Base-by-base conservation (phyloP, 345 rosid genomes). In the Eucalyptus urophylla region DNA sequence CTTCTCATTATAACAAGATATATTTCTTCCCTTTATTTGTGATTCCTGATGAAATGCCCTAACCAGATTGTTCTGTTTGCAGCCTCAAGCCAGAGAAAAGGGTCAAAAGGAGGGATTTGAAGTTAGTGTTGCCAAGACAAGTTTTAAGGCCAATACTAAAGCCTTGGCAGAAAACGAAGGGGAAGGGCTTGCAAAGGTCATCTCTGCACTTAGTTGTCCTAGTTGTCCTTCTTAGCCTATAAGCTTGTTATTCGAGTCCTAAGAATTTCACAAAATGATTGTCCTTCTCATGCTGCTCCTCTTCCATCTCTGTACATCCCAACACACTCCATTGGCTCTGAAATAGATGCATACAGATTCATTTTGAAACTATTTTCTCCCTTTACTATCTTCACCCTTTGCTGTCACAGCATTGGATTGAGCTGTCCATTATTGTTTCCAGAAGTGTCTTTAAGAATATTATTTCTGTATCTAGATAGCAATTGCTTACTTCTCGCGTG, bases 31-130 rank as follows among this genome's bases (percentile, higher is more conserved):
- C 60, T 76, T 29, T 89, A 56, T 43, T 89, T 85, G 83, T 6
- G 83, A 56, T 11, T 22, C 22, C n/a, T 53, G 69, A 69, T 80
- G 80, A 2, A 86, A 87, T 80, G 83, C 4, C 2, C 43, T 51
- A 72, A 91, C 89, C 62, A 83, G 62, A 76, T 88, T 44, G 72
- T 86, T 83, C 27, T 62, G 88, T 89, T 91, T 87, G 44, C 95
- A 98, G 99, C 98, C 99, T 89, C 99, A 97, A 96, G 99, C 99
- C 33, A 98, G 96, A 93, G 99, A 98, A 92, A 97, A 95, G 90
- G 99, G 95, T 43, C 97, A 94, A 90, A 92, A 93, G 88, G 99
- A 97, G 92, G 99, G 99, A 88, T 98, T 98, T 90, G 96, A 97
- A 95, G 93, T 97, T 81, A 93, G 96, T 90, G 90, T 97, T 90